phyloP scores from a whole-genome alignment of 352 stramenopile genomes.

The Globisporangium spinosum region DNA sequence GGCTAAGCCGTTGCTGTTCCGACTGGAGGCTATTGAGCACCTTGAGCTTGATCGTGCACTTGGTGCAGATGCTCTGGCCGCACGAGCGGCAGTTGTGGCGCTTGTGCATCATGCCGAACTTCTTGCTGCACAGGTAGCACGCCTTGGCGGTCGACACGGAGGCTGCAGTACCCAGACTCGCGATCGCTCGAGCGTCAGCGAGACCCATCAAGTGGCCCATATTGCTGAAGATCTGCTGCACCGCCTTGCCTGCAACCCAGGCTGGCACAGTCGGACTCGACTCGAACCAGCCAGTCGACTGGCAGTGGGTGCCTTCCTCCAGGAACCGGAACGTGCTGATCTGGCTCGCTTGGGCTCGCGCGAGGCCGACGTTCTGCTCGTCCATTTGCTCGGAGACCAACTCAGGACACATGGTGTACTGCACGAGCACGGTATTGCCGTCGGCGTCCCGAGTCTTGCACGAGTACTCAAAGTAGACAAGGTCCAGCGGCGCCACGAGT shows the following conservation, averaged over 20 bases:
- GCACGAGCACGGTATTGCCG: constrained; percentile 29
- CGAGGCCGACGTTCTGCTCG: constrained; percentile 25
- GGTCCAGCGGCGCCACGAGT: constrained; percentile 31
- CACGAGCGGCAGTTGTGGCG: constrained; percentile 18
- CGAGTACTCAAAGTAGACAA: constrained; percentile 42
- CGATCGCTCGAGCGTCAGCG: constrained; percentile 16
- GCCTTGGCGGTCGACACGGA: neutral
- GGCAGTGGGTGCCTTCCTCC: constrained; percentile 5
- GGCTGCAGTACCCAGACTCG: neutral
- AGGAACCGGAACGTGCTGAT: constrained; percentile 15
- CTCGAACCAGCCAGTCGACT: constrained; percentile 13
- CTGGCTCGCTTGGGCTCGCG: constrained; percentile 3
- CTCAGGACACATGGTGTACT: constrained; percentile 15
- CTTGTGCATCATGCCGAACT: constrained; percentile 23
- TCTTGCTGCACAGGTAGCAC: constrained; percentile 31
- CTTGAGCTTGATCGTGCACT: constrained; percentile 22
- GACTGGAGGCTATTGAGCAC: constrained; percentile 8
- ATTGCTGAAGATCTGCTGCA: constrained; percentile 8
- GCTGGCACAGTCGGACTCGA: neutral
- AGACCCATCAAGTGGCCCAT: constrained; percentile 1
- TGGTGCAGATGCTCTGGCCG: constrained; percentile 17
- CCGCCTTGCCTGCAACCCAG: constrained; percentile 1
- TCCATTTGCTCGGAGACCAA: constrained; percentile 25
- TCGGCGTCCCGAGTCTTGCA: constrained; percentile 27
- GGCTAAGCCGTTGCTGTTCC: neutral